Percentiles rank a stretch among this genome's conserved stretches.
Evolutionary conservation across 2,329 filamentous ascomycete genomes (phyloP).

Genomic region (Monosporascus ibericus): DNA sequence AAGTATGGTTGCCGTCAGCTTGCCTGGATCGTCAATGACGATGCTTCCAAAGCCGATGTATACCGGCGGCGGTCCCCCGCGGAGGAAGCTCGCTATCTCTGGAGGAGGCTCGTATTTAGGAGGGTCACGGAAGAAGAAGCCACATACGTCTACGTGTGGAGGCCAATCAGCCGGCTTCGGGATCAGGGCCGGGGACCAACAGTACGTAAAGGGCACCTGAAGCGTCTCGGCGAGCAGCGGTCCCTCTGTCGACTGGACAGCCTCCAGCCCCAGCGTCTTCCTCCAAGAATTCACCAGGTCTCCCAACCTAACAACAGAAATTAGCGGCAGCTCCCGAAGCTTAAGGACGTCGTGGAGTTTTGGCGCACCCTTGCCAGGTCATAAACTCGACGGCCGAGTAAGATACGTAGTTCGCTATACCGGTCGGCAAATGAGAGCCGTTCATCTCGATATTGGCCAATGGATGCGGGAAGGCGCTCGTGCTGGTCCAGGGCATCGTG

Average conservation of each 20-base stretch:
- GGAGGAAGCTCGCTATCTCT: slow-evolving; percentile 61
- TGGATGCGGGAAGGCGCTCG: slow-evolving; percentile 74
- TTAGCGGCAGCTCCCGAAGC: slow-evolving; percentile 68
- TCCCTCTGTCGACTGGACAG: slow-evolving; percentile 55
- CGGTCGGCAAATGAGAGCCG: slow-evolving; percentile 64
- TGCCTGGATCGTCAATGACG: slow-evolving; percentile 50
- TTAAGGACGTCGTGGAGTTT: slow-evolving; percentile 44
- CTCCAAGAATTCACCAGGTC: slow-evolving; percentile 83
- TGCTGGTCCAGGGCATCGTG: slow-evolving; percentile 86
- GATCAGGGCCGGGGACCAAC: slow-evolving; percentile 79
- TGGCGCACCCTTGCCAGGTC: slow-evolving; percentile 76
- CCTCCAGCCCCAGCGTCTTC: slow-evolving; percentile 61
- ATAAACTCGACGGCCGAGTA: slow-evolving; percentile 80
- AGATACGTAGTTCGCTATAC: slow-evolving; percentile 67
- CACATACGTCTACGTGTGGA: slow-evolving; percentile 58
- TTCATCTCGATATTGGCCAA: slow-evolving; percentile 73
- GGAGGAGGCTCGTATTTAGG: slow-evolving; percentile 60
- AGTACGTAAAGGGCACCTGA: slow-evolving; percentile 76
- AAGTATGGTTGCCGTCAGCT: slow-evolving; percentile 33
- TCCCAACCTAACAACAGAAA: slow-evolving; percentile 63
- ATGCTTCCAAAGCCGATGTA: slow-evolving; percentile 84
- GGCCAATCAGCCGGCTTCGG: slow-evolving; percentile 75
- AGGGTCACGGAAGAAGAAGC: slow-evolving; percentile 69
- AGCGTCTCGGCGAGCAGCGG: slow-evolving; percentile 69
- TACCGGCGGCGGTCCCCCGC: slow-evolving; percentile 63